Evolutionary conservation across 768 basidiomycete genomes (phyloP), one percentile per base, ranked within the genome.

Genomic region (Fibroporia radiculosa): DNA sequence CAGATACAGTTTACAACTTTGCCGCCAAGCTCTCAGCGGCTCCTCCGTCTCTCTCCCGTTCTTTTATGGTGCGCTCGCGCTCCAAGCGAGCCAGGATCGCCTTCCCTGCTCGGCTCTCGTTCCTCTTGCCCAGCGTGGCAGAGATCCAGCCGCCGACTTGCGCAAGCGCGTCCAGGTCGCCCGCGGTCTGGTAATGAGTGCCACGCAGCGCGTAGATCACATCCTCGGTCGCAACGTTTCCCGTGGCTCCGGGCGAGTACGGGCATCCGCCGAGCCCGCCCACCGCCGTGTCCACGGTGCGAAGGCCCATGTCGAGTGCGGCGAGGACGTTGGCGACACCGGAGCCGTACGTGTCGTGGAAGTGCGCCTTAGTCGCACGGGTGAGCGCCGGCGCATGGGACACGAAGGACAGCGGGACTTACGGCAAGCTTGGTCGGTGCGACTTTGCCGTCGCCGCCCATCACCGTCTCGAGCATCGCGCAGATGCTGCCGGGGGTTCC

Each of bases 241-340:
- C 93, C 0, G 91, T 93, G 12, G 93, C 93, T 4, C 93, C 93
- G 2, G 93, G 95, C 1, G 93, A 92, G 64, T 90, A 98, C 2
- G 93, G 93, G 57, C 95, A 97, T 14, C 93, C 92, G 3, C 95
- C 93, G 1, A 97, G 78, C 0, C 93, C 93, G 14, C 84, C 91
- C 14, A 96, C 79, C 1, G 85, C 82, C 1, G 86, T 71, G 57
- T 87, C 93, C 33, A 98, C 75, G 2, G 90, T 87, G 10, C 81
- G 74, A 11, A 97, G 65, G 13, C 93, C 93, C 40, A 80, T 66
- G 10, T 75, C 67, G 11, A 91, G 74, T 3, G 87, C 82, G 4
- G 78, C 66, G 32, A 89, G 64, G 13, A 87, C 79, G 53, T 91
- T 91, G 13, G 82, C 77, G 11, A 89, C 74, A 10, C 77, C 90